Evolutionary conservation across 306 rosid species (phyloP).

Genomic region (Morella rubra): DNA sequence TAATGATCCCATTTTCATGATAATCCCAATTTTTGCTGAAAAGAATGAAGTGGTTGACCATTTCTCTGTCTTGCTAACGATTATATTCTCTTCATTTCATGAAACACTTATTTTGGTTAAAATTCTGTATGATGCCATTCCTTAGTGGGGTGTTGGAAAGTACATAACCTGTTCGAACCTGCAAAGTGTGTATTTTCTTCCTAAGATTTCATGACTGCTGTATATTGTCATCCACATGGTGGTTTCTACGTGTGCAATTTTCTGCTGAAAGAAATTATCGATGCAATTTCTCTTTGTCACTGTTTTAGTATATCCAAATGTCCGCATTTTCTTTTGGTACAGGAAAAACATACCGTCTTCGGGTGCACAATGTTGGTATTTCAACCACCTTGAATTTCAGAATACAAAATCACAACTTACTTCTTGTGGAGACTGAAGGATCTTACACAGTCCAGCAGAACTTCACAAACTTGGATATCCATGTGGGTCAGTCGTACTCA

Average conservation of each 20-base stretch:
- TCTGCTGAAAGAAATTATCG: background rate
- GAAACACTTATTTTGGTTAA: too few relatives aligned
- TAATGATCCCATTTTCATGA: background rate
- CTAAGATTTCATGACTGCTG: background rate
- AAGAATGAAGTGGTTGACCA: background rate
- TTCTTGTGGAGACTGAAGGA: conserved; percentile 84
- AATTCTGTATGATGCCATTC: too few relatives aligned
- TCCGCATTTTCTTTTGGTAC: conserved; percentile 33
- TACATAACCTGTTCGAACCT: background rate
- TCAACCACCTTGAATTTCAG: conserved; percentile 77
- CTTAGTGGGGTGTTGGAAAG: too few relatives aligned
- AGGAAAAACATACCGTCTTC: conserved; percentile 76
- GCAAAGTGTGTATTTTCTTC: background rate
- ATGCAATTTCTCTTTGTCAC: background rate
- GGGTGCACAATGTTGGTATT: conserved; percentile 87
- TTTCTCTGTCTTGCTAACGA: background rate
- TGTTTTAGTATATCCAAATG: conserved; percentile 9
- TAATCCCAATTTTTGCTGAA: background rate
- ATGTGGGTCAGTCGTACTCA: conserved; percentile 86
- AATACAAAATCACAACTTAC: conserved; percentile 76
- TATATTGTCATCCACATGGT: background rate
- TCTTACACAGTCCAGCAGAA: conserved; percentile 79
- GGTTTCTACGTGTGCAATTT: background rate
- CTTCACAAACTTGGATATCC: conserved; percentile 74
- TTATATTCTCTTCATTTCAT: too few relatives aligned